These are phyloP conservation scores for Amanita pseudoporphyria DNA, from an alignment of 768 basidiomycete genomes.

Conservation along the genomic window DNA sequence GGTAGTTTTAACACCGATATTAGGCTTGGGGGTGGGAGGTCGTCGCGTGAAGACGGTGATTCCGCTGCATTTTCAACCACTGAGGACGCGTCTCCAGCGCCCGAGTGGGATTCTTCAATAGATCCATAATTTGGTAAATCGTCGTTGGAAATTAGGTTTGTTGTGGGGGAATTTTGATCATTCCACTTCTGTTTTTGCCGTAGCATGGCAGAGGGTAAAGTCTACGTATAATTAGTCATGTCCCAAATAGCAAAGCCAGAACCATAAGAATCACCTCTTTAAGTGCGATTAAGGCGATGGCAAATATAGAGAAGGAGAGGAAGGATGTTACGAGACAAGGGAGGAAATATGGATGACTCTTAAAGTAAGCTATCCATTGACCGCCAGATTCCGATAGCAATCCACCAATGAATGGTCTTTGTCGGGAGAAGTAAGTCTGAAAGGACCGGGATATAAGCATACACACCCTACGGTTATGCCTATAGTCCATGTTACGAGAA, in stretches of 20 bases:
- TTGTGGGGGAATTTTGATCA: background rate
- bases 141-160: background rate
- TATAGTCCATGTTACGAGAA: slow-evolving; percentile 25
- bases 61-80: background rate
- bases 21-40: background rate
- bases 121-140: background rate
- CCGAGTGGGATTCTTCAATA: background rate
- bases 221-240: background rate
- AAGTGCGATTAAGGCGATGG: slow-evolving; percentile 14
- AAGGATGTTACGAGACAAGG: slow-evolving; percentile 21
- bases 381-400: slow-evolving; percentile 20
- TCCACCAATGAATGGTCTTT: slow-evolving; percentile 23
- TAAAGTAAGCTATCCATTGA: slow-evolving; percentile 17
- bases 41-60: background rate
- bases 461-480: slow-evolving; percentile 24
- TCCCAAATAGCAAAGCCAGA: background rate
- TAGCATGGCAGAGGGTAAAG: background rate
- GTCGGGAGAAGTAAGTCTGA: background rate
- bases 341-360: slow-evolving; percentile 25
- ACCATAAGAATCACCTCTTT: slow-evolving; percentile 18
- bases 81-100: background rate
- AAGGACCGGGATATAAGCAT: background rate
- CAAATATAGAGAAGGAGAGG: slow-evolving; percentile 15
- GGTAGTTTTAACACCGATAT: background rate
- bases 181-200: too few relatives aligned